Evolutionary conservation across 2,329 filamentous ascomycete genomes (phyloP).

Genomic region (Alternaria hordeiaustralica): DNA sequence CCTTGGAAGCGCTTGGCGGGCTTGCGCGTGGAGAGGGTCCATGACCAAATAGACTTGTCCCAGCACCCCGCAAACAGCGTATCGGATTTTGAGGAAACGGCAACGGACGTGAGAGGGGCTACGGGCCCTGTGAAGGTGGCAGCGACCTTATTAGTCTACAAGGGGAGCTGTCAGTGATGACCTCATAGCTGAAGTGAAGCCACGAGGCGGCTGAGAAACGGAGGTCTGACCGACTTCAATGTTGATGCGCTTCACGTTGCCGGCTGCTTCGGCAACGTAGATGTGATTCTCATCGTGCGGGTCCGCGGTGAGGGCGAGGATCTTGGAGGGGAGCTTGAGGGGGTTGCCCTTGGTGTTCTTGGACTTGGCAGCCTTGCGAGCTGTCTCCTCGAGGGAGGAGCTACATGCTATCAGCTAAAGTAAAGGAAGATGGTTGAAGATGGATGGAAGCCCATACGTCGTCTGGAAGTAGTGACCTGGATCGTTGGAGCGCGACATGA

Average conservation of each 20-base stretch:
- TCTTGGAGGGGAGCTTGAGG: constrained; percentile 81
- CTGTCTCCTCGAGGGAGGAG: constrained; percentile 58
- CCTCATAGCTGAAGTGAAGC: background rate
- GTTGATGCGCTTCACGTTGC: constrained; percentile 74
- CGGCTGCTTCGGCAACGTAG: constrained; percentile 87
- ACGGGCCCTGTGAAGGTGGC: constrained; percentile 73
- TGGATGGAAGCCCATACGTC: constrained; percentile 65
- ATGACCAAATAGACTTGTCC: constrained; percentile 93
- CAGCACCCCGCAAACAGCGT: constrained; percentile 87
- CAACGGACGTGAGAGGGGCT: constrained; percentile 68
- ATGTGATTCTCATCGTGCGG: constrained; percentile 67
- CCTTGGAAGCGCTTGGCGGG: constrained; percentile 69
- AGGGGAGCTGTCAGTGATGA: constrained; percentile 15
- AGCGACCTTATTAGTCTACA: constrained; percentile 46
- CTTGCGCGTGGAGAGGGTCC: constrained; percentile 60
- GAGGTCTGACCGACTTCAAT: constrained; percentile 71
- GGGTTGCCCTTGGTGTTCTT: constrained; percentile 87
- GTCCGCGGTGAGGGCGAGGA: constrained; percentile 76
- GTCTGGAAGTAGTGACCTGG: constrained; percentile 91
- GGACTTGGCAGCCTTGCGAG: constrained; percentile 71
- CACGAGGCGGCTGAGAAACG: constrained; percentile 9
- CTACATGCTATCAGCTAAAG: constrained; percentile 41
- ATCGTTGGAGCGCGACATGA: constrained; percentile 58
- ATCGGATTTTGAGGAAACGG: constrained; percentile 35
- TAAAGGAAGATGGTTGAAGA: background rate